These are phyloP conservation scores for Calonectria ilicicola DNA, from an alignment of 2,329 filamentous ascomycete species.

Conservation along the genomic window DNA sequence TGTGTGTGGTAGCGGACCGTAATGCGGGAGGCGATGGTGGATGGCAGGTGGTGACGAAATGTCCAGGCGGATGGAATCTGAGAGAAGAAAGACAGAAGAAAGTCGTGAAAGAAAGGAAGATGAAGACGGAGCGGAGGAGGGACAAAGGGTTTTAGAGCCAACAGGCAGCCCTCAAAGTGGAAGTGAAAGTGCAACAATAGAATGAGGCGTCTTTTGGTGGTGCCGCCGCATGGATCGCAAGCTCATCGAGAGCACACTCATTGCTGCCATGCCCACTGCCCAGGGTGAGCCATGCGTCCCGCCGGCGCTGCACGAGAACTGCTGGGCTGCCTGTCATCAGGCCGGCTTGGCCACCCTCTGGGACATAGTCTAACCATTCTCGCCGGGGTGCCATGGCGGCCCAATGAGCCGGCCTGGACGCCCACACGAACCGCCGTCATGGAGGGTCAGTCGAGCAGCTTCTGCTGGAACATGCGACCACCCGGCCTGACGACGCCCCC, in stretches of 20 bases:
- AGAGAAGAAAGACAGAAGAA: neutral
- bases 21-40: constrained; percentile 32
- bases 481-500: constrained; percentile 32
- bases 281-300: constrained; percentile 1
- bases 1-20: constrained; percentile 41
- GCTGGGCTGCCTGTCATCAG: constrained; percentile 23
- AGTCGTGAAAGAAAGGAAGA: neutral
- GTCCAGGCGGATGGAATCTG: neutral
- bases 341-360: constrained; percentile 16
- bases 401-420: constrained; percentile 38
- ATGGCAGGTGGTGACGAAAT: neutral
- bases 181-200: neutral
- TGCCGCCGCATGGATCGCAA: constrained; percentile 14
- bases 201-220: neutral
- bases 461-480: constrained; percentile 42
- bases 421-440: constrained; percentile 40
- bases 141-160: constrained; percentile 18
- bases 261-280: neutral
- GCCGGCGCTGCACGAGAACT: constrained; percentile 4
- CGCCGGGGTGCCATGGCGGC: constrained; percentile 39
- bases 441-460: constrained; percentile 41
- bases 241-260: neutral
- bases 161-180: neutral
- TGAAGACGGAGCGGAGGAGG: neutral
- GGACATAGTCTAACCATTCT: constrained; percentile 21